Conservation (phyloP, 345 rosid genomes). For the Camelina laxa region DNA sequence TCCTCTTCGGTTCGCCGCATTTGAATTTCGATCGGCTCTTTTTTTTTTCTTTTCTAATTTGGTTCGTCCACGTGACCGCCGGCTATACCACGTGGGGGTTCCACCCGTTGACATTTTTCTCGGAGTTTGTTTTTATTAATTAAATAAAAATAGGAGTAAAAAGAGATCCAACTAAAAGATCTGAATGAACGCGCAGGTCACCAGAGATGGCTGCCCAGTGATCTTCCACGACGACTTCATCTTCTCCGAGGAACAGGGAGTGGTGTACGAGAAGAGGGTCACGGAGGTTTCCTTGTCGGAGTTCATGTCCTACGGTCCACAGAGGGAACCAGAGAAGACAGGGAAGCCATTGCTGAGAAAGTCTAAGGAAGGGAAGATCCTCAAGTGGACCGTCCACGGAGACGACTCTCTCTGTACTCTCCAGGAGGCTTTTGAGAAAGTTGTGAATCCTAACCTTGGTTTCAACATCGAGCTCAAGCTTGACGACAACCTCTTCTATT, state of each 20-base stretch:
- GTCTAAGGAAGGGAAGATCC: slow-evolving; percentile 73
- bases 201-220: slow-evolving; percentile 88
- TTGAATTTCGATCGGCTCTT: not conserved
- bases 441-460: slow-evolving; percentile 63
- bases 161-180: no score
- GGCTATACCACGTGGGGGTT: slow-evolving; percentile 30
- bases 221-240: slow-evolving; percentile 91
- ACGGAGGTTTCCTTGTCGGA: slow-evolving; percentile 73
- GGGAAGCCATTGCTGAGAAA: slow-evolving; percentile 72
- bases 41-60: not conserved
- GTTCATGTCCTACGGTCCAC: slow-evolving; percentile 78
- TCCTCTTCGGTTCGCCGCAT: slow-evolving; percentile 22
- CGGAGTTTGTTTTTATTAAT: not conserved
- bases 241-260: slow-evolving; percentile 70
- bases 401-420: slow-evolving; percentile 83
- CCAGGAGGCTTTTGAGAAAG: slow-evolving; percentile 77
- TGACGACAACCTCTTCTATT: slow-evolving; percentile 76
- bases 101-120: slow-evolving; percentile 14
- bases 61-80: slow-evolving; percentile 34
- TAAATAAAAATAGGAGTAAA: not conserved
- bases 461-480: slow-evolving; percentile 93
- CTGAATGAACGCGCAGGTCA: slow-evolving; percentile 72
- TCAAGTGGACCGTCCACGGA: slow-evolving; percentile 66
- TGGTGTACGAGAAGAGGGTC: slow-evolving; percentile 73
- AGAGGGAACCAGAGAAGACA: slow-evolving; percentile 50